Evolutionary conservation across 768 basidiomycete genomes (phyloP).

Genomic region (Mycena belliarum): DNA sequence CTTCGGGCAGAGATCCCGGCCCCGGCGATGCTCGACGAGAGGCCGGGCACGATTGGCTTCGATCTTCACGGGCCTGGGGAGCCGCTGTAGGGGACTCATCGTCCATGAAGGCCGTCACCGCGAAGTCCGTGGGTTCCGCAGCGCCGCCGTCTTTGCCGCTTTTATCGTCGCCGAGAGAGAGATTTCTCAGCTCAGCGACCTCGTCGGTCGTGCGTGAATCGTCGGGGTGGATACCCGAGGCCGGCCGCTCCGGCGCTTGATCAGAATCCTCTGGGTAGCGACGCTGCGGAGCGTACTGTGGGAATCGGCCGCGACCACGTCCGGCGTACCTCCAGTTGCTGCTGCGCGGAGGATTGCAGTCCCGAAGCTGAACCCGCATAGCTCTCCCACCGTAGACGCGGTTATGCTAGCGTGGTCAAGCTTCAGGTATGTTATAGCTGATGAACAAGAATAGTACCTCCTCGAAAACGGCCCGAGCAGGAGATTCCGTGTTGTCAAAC

Average conservation of each 20-base stretch:
- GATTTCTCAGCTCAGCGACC: background rate
- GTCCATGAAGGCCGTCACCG: background rate
- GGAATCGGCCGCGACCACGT: conserved; percentile 45
- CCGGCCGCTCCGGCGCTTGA: conserved; percentile 15
- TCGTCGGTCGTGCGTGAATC: conserved; percentile 1
- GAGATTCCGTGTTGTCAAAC: conserved; percentile 61
- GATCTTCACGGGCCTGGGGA: conserved; percentile 2
- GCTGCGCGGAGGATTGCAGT: conserved; percentile 59
- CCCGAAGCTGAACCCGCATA: conserved; percentile 75
- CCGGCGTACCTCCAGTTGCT: conserved; percentile 45
- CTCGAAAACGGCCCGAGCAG: conserved; percentile 64
- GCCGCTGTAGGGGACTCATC: background rate
- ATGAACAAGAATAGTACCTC: conserved; percentile 45
- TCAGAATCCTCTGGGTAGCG: conserved; percentile 27
- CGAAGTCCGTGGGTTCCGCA: background rate
- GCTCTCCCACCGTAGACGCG: conserved; percentile 66
- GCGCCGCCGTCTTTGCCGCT: background rate
- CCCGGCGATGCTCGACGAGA: conserved; percentile 23
- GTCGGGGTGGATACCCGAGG: conserved; percentile 8
- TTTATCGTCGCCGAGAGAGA: conserved; percentile 5
- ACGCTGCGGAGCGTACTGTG: conserved; percentile 29
- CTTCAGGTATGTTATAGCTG: background rate
- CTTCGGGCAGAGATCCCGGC: conserved; percentile 16
- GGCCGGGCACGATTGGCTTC: conserved; percentile 22
- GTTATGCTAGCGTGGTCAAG: conserved; percentile 55